These are phyloP conservation scores for Rhytidiadelphus loreus DNA, from an alignment of 225 moss, liverwort and hornwort genomes.

Conservation along the genomic window DNA sequence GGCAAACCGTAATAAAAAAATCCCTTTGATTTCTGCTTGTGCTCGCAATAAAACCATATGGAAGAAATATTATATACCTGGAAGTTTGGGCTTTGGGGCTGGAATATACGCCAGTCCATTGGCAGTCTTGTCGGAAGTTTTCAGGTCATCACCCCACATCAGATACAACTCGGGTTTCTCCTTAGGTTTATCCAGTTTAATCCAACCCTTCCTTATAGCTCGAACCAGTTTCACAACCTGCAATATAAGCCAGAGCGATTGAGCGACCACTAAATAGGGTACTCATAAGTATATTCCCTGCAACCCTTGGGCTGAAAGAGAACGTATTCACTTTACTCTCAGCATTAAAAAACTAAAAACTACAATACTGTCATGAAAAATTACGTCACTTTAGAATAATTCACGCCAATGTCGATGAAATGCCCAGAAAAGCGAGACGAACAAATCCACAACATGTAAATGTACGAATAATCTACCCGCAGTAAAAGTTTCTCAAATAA, in stretches of 20 bases:
- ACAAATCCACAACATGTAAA: neutral
- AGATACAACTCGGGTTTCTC: slow-evolving; percentile 72
- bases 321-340: neutral
- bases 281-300: neutral
- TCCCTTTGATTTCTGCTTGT: neutral
- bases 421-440: neutral
- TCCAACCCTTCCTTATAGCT: slow-evolving; percentile 91
- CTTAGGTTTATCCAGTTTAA: slow-evolving; percentile 68
- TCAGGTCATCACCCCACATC: slow-evolving; percentile 89
- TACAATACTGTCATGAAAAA: neutral
- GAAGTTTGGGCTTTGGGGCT: slow-evolving; percentile 83
- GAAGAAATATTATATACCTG: slow-evolving; percentile 28
- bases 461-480: neutral
- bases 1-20: neutral
- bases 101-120: slow-evolving; percentile 88
- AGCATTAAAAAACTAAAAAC: neutral
- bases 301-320: neutral
- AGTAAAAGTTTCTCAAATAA: neutral
- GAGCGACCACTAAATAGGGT: neutral
- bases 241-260: neutral
- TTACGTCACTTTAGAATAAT: neutral
- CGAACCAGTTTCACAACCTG: slow-evolving; percentile 97
- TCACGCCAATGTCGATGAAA: neutral
- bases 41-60: neutral
- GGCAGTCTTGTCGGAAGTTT: slow-evolving; percentile 61